Conservation (phyloP, 225 moss, liverwort and hornwort genomes). For the Pseudoscleropodium purum region DNA sequence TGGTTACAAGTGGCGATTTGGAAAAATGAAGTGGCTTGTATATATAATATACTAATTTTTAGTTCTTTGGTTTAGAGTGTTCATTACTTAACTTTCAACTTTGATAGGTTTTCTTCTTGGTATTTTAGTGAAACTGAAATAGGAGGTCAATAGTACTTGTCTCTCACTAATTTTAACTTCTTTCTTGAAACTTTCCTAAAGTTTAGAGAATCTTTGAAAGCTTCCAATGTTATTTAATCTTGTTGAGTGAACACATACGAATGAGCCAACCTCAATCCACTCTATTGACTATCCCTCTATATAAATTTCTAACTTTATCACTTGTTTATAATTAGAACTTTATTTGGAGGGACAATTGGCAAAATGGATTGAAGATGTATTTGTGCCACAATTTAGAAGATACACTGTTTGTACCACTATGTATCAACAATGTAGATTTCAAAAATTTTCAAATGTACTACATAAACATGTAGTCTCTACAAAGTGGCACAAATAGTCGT, state of each 20-base stretch:
- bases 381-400: background rate
- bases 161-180: too few relatives aligned
- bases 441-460: background rate
- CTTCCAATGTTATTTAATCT: background rate
- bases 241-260: background rate
- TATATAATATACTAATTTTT: too few relatives aligned
- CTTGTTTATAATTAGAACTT: accelerated
- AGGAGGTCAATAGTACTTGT: background rate
- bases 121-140: background rate
- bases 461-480: background rate
- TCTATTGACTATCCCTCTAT: accelerated
- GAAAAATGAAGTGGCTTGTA: too few relatives aligned
- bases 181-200: background rate
- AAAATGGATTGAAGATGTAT: background rate
- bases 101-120: background rate
- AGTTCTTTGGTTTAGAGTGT: too few relatives aligned
- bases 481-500: background rate
- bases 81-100: too few relatives aligned
- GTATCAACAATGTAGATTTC: background rate
- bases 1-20: too few relatives aligned
- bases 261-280: accelerated
- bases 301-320: background rate
- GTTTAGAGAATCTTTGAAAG: background rate
- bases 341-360: background rate
- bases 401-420: background rate